Percentiles rank a stretch among this genome's conserved stretches.
phyloP scores from a whole-genome alignment of 495 filamentous ascomycete genomes.

The Parmelia sp. region DNA sequence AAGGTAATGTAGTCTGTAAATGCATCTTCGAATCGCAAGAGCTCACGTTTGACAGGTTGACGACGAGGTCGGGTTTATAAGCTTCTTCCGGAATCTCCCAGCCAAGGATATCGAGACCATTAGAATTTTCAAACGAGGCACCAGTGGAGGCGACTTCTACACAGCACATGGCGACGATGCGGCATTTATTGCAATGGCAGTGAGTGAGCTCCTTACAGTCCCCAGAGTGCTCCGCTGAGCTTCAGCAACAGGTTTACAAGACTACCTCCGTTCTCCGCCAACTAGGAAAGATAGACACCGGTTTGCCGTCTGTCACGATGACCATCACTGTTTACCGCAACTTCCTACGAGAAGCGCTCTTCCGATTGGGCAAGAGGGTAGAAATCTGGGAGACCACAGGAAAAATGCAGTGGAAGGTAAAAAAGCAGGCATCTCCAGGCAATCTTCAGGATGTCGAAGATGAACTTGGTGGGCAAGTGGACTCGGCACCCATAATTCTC shows the following conservation, averaged over 20 bases:
- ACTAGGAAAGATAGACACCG: constrained; percentile 74
- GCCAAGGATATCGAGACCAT: constrained; percentile 62
- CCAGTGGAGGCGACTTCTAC: constrained; percentile 92
- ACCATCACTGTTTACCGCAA: constrained; percentile 89
- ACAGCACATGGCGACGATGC: constrained; percentile 91
- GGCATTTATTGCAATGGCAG: constrained; percentile 84
- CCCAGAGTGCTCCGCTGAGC: constrained; percentile 8
- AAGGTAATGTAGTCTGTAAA: constrained; percentile 52
- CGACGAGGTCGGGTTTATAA: constrained; percentile 93
- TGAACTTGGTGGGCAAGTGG: constrained; percentile 80
- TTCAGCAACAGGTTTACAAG: constrained; percentile 67
- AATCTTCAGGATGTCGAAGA: constrained; percentile 98
- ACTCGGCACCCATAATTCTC: constrained; percentile 85
- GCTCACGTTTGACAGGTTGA: constrained; percentile 57
- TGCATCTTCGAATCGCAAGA: constrained; percentile 5
- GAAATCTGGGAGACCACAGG: constrained; percentile 78
- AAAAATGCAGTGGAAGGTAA: constrained; percentile 82
- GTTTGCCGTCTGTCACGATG: constrained; percentile 88
- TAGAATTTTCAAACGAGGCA: constrained; percentile 87
- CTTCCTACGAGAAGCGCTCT: constrained; percentile 89
- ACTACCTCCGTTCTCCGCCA: constrained; percentile 92
- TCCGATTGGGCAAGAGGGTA: constrained; percentile 79
- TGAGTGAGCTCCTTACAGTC: constrained; percentile 28
- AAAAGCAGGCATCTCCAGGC: constrained; percentile 87
- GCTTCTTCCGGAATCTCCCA: constrained; percentile 80